A percentile compares a stretch with the other conserved stretches of the same genome.
These are phyloP conservation scores for Globisporangium paroecandrum DNA, from an alignment of 352 stramenopile species.

Conservation along the genomic window DNA sequence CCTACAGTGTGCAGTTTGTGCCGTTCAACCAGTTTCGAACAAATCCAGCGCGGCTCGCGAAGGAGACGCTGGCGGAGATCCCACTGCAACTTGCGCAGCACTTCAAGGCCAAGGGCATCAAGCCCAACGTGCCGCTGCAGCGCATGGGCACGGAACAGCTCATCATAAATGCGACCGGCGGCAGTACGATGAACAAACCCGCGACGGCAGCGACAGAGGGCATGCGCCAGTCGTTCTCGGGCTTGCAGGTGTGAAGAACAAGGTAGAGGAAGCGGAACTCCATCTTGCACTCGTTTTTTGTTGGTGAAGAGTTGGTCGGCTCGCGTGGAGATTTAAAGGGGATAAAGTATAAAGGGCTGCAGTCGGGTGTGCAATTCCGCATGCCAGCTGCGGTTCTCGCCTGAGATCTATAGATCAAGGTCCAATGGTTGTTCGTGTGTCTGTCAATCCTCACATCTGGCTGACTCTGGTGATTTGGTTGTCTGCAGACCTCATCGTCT, in stretches of 20 bases:
- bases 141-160: conserved; percentile 47
- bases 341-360: background rate
- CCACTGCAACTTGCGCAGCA: conserved; percentile 58
- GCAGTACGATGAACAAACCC: background rate
- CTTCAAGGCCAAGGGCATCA: conserved; percentile 57
- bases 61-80: conserved; percentile 73
- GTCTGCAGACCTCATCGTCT: background rate
- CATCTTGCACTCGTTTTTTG: background rate
- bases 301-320: background rate
- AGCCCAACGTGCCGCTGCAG: conserved; percentile 47
- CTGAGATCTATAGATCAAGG: background rate
- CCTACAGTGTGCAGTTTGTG: conserved; percentile 67
- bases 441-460: background rate
- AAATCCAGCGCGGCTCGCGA: conserved; percentile 56
- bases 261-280: background rate
- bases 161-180: background rate
- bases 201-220: no score
- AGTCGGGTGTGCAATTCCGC: background rate
- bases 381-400: background rate
- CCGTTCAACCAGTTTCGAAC: conserved; percentile 66
- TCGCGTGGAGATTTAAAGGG: background rate
- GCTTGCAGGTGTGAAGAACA: conserved; percentile 5
- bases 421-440: background rate
- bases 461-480: background rate
- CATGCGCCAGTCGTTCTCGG: conserved; percentile 6